Base-by-base conservation (phyloP, 139 green algal genomes). In the Chlamydomonas urium region DNA sequence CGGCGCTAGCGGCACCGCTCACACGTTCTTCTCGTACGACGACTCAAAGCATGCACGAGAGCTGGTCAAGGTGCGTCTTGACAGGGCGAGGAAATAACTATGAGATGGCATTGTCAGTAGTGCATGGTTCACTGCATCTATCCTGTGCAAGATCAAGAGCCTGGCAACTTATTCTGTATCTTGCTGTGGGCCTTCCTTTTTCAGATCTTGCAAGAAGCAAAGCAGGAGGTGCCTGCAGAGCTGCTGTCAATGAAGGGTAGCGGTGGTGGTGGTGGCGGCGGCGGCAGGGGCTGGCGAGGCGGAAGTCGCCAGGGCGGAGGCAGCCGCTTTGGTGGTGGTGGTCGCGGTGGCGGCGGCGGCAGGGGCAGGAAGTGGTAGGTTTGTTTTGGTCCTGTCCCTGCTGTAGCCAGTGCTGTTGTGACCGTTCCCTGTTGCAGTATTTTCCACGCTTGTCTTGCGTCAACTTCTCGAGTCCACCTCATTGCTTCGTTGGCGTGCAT, bases 1-100 rank as follows among this genome's bases (percentile, higher is more conserved):
- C 8, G 92, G 92, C n/a, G 86, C 86, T 5, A 92, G 78, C 3
- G 92, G 92, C 19, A 80, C 88, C 42, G 82, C 89, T 2, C 88
- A 86, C 80, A 93, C 90, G 1, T 89, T 97, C 67, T 90, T 95
- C 74, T 90, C 87, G 2, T 23, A 47, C 3, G 62, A 74, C 47
- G 88, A 96, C 59, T 57, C 48, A 34, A 92, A 92, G 74, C 81
- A 89, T 50, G 88, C 88, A 1, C 75, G 83, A 2, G 83, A 92
- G 72, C 83, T 97, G 23, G 72, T 89, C 17, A 36, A 74, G 42
- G 75, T 85, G 24, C 14, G 63, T 56, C 45, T 56, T 56, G 17
- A 56, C 19, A 34, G 71, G 24, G 68, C 65, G 31, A 92, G 93
- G 58, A 85, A 69, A 28, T 53, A 77, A 28, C 59, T 93, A 65